Conservation (phyloP, 495 filamentous ascomycete species). For the Penicillium antarcticum region DNA sequence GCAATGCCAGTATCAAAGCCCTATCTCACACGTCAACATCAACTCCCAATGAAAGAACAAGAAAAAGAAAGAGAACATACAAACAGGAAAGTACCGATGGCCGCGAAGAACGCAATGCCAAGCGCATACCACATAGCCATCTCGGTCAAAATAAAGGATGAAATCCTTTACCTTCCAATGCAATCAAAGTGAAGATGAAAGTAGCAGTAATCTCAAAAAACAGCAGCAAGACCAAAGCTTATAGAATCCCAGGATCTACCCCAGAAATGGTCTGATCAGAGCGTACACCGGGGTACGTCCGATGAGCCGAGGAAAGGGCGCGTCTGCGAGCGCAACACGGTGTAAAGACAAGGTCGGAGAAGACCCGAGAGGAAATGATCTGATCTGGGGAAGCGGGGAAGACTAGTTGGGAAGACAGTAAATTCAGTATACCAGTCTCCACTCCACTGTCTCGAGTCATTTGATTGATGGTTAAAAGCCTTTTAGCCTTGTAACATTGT, state of each 20-base stretch:
- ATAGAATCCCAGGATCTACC: background rate
- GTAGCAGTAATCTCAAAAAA: background rate
- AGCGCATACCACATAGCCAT: slow-evolving; percentile 44
- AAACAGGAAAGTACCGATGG: slow-evolving; percentile 57
- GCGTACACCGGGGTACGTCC: slow-evolving; percentile 14
- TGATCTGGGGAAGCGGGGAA: slow-evolving; percentile 10
- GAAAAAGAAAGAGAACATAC: slow-evolving; percentile 27
- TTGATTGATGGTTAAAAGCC: background rate
- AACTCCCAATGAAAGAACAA: background rate
- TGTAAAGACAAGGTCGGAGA: slow-evolving; percentile 21
- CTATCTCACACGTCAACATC: slow-evolving; percentile 22
- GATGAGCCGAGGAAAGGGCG: slow-evolving; percentile 19
- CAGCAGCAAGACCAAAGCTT: too few species aligned
- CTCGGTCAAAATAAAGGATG: slow-evolving; percentile 8
- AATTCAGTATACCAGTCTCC: background rate
- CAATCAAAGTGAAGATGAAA: slow-evolving; percentile 3
- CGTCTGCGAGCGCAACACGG: slow-evolving; percentile 1
- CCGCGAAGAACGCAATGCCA: slow-evolving; percentile 51
- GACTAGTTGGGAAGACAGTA: background rate
- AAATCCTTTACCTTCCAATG: too few species aligned
- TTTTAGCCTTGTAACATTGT: background rate
- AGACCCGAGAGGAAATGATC: slow-evolving; percentile 24
- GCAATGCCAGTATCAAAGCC: slow-evolving; percentile 58
- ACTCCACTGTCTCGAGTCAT: background rate
- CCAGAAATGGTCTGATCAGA: background rate